Evolutionary conservation across 2,329 filamentous ascomycete species (phyloP).

Genomic region (Sporothrix variecibatus): DNA sequence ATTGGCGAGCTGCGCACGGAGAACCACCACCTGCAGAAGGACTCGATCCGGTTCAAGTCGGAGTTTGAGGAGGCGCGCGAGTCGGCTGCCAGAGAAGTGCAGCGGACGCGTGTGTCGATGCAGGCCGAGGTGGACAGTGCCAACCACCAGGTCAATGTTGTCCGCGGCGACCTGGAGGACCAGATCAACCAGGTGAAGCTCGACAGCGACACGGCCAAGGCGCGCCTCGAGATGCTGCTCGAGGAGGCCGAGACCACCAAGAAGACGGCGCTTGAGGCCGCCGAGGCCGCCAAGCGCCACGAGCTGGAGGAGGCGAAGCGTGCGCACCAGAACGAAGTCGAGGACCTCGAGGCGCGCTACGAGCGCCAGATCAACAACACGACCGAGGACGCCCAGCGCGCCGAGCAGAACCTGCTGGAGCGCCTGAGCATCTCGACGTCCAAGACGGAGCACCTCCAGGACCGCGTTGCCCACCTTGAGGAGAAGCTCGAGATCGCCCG

Average conservation of each 20-base stretch:
- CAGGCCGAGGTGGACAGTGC: constrained; percentile 81
- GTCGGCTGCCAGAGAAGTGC: constrained; percentile 74
- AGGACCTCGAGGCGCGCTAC: constrained; percentile 75
- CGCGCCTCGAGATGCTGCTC: constrained; percentile 78
- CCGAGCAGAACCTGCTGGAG: constrained; percentile 78
- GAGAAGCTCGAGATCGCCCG: constrained; percentile 90
- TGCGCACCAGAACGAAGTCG: constrained; percentile 68
- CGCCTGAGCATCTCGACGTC: constrained; percentile 79
- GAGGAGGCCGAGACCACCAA: constrained; percentile 76
- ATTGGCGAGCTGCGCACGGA: constrained; percentile 63
- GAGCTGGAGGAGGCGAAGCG: constrained; percentile 53
- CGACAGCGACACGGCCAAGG: constrained; percentile 78
- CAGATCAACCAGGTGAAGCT: constrained; percentile 78
- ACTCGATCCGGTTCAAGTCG: constrained; percentile 69
- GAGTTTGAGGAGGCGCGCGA: constrained; percentile 85
- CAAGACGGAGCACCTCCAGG: constrained; percentile 82
- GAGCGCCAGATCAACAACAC: constrained; percentile 71
- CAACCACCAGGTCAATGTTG: constrained; percentile 81
- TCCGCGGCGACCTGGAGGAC: constrained; percentile 78
- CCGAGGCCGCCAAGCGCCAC: constrained; percentile 42
- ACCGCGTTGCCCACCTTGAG: constrained; percentile 80
- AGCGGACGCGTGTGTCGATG: constrained; percentile 75
- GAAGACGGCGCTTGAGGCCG: constrained; percentile 22
- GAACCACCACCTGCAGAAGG: constrained; percentile 71
- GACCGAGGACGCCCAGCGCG: constrained; percentile 77